Conservation (phyloP, 2,329 filamentous ascomycete genomes). For the Metarhizium anisopliae region DNA sequence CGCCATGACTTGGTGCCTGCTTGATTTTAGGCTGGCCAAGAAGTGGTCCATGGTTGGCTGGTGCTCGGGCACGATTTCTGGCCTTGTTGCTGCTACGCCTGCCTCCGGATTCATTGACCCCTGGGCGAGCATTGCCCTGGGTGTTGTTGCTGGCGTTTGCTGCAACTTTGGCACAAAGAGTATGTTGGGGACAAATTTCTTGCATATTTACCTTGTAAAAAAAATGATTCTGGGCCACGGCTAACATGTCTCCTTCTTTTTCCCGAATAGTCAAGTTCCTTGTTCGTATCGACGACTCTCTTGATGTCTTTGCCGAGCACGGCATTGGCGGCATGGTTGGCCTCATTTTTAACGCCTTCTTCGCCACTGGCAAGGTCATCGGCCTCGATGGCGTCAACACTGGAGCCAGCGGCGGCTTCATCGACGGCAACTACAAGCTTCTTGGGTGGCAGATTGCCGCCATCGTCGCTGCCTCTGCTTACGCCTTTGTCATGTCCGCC, state of each 20-base stretch:
- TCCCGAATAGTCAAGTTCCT: conserved; percentile 44
- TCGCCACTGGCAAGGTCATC: conserved; percentile 61
- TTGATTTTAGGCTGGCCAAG: conserved; percentile 87
- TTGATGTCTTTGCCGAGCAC: conserved; percentile 67
- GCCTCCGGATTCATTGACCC: conserved; percentile 60
- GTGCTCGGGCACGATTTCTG: conserved; percentile 64
- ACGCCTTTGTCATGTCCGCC: conserved; percentile 66
- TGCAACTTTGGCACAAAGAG: conserved; percentile 61
- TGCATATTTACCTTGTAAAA: not conserved
- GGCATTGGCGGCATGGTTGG: conserved; percentile 60
- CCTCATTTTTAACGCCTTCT: conserved; percentile 64
- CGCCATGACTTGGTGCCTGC: conserved; percentile 85
- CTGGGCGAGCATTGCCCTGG: conserved; percentile 59
- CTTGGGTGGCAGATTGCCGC: conserved; percentile 76
- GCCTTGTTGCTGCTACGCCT: conserved; percentile 61
- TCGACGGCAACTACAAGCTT: conserved; percentile 65
- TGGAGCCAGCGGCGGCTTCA: conserved; percentile 57
- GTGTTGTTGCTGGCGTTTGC: conserved; percentile 53
- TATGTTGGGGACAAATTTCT: conserved; percentile 12
- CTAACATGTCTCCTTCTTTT: conserved; percentile 5
- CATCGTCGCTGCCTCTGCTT: conserved; percentile 55
- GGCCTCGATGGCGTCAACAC: conserved; percentile 71
- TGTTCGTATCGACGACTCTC: conserved; percentile 58
- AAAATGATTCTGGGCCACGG: not conserved
- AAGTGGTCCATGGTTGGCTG: conserved; percentile 83